Base-by-base conservation (phyloP, 768 basidiomycete genomes). In the Cytidiella melzeri region DNA sequence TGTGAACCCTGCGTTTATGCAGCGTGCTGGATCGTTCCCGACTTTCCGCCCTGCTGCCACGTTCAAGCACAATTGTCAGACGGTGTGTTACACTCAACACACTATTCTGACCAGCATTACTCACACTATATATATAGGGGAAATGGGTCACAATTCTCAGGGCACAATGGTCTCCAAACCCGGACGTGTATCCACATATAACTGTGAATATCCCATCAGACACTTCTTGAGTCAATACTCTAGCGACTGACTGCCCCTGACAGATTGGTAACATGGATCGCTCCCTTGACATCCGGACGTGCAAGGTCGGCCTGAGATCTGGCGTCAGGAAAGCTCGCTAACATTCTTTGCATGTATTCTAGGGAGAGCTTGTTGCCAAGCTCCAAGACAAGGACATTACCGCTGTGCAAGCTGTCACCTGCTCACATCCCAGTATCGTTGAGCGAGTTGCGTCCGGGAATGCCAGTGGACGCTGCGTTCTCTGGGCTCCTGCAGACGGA, bases 351-450 rank as follows among this genome's bases (percentile, higher is more conserved):
- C 41, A 45, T 10, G 12, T 19, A 15, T 24, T n/a, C 21, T 42
- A 87, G 81, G 90, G 90, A 12, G 84, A 90, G 52, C 71, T 81
- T 13, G 63, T 92, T 26, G 76, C 82, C 3, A 75, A 73, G 51
- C 66, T 92, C 7, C 65, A 77, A 12, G 86, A 89, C 63, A 69
- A 65, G 38, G 58, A 64, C 23, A 83, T 92, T 52, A 79, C 84
- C 19, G 89, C 90, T 1, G 83, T 84, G 3, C 90, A 91, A 65
- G 88, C 90, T n/a, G 90, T 92, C n/a, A 88, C 90, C 6, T 87
- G 84, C 57, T 88, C 86, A 12, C 90, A 92, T 62, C 89, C 90
- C 0, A 82, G 61, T 48, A 67, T 87, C 19, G 72, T 87, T 2
- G 87, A 87, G 58, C 76, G 90, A 23, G 84, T 74, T 20, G 89